Evolutionary conservation across 139 green algal species (phyloP).

Genomic region (Tetradesmus obliquus): DNA sequence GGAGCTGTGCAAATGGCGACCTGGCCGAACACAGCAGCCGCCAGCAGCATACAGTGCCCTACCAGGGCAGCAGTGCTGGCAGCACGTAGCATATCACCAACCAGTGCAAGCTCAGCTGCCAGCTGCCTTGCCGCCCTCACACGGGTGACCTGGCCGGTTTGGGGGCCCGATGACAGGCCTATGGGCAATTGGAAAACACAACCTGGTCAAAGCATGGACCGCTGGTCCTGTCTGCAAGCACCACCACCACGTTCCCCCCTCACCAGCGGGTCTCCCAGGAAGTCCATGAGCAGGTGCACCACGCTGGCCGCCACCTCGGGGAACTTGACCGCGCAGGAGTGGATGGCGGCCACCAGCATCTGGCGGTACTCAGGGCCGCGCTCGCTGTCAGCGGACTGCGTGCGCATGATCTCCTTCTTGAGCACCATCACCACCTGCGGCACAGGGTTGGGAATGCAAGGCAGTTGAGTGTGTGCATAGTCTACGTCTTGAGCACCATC

Average conservation of each 20-base stretch:
- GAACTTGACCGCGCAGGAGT: slow-evolving; percentile 95
- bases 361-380: slow-evolving; percentile 93
- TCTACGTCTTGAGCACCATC: slow-evolving; percentile 96
- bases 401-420: slow-evolving; percentile 99
- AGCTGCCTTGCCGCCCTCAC: too few species aligned
- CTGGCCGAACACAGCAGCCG: too few species aligned
- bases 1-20: too few species aligned
- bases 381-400: slow-evolving; percentile 92
- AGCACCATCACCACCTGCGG: slow-evolving; percentile 90
- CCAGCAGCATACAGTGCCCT: too few species aligned
- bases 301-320: slow-evolving; percentile 93
- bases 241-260: neutral
- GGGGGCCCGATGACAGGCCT: too few species aligned
- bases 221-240: too few species aligned
- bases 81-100: too few species aligned
- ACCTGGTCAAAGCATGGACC: too few species aligned
- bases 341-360: slow-evolving; percentile 95
- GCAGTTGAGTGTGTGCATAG: slow-evolving; percentile 86
- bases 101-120: too few species aligned
- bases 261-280: slow-evolving; percentile 86
- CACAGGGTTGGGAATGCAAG: neutral
- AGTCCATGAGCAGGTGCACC: slow-evolving; percentile 98
- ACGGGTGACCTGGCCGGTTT: too few species aligned
- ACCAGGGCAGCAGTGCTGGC: too few species aligned
- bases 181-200: too few species aligned